Evolutionary conservation across 768 basidiomycete genomes (phyloP).

Genomic region (Collybia nuda): DNA sequence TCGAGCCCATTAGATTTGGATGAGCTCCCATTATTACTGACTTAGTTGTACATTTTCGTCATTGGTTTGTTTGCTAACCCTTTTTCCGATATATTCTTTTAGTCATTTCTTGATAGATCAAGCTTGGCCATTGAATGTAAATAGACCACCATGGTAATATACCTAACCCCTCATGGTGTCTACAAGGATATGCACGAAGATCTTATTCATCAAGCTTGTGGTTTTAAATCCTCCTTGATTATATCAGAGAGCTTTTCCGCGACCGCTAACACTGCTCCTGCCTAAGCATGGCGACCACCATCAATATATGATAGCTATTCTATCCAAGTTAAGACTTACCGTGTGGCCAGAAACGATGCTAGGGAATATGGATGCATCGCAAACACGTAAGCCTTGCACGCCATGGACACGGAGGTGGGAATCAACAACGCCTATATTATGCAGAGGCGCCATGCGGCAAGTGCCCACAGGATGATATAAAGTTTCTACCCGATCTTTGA

Average conservation of each 20-base stretch:
- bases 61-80: not conserved
- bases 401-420: constrained; percentile 37
- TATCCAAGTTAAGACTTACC: constrained; percentile 23
- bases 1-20: constrained; percentile 44
- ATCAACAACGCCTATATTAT: constrained; percentile 40
- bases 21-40: constrained; percentile 13
- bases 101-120: not conserved
- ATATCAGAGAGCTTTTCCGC: constrained; percentile 32
- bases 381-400: constrained; percentile 40
- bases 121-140: not conserved
- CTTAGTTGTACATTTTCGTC: constrained; percentile 8
- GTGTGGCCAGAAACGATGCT: constrained; percentile 47
- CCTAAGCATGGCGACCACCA: constrained; percentile 10
- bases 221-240: constrained; percentile 22
- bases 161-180: no score
- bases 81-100: not conserved
- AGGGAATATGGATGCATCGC: constrained; percentile 50
- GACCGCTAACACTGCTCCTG: constrained; percentile 28
- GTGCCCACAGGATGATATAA: constrained; percentile 47
- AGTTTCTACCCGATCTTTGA: constrained; percentile 44
- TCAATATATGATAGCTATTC: constrained; percentile 1
- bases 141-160: not conserved
- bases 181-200: not conserved
- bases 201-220: not conserved
- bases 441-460: constrained; percentile 43